Conservation (phyloP, 768 basidiomycete species). For the Pleurotus citrinopileatus region DNA sequence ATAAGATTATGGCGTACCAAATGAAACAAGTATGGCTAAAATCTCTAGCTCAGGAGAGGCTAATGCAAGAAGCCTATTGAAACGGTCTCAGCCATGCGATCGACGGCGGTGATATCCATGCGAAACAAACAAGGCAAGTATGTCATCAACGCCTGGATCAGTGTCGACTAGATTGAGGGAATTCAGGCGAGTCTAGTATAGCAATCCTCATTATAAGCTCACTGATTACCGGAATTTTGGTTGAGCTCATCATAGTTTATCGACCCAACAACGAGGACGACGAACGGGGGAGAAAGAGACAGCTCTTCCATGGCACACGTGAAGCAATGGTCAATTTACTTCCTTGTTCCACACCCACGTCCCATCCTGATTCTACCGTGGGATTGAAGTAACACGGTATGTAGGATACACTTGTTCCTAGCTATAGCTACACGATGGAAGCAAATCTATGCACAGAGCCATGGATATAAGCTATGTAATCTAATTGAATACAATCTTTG, state of each 20-base stretch:
- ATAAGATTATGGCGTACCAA: conserved; percentile 42
- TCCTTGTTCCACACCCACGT: neutral
- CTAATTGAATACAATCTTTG: conserved; percentile 67
- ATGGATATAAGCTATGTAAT: conserved; percentile 11
- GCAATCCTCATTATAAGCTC: conserved; percentile 24
- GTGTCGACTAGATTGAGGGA: conserved; percentile 60
- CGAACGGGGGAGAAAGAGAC: too few species aligned
- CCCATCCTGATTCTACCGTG: neutral
- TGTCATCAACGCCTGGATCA: conserved; percentile 86
- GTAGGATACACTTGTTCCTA: too few species aligned
- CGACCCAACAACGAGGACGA: too few species aligned
- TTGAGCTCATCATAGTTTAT: neutral
- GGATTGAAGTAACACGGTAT: too few species aligned
- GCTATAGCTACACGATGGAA: neutral
- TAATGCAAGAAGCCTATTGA: conserved; percentile 64
- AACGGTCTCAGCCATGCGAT: neutral
- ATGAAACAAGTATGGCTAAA: conserved; percentile 70
- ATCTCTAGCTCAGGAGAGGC: conserved; percentile 84
- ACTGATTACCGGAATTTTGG: conserved; percentile 66
- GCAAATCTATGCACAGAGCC: neutral
- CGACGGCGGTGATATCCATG: neutral
- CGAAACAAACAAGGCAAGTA: conserved; percentile 63
- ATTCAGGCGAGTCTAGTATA: neutral
- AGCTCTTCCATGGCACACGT: too few species aligned
- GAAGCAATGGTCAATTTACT: neutral